Evolutionary conservation across 306 rosid species (phyloP).

Genomic region (Lagenaria siceraria): DNA sequence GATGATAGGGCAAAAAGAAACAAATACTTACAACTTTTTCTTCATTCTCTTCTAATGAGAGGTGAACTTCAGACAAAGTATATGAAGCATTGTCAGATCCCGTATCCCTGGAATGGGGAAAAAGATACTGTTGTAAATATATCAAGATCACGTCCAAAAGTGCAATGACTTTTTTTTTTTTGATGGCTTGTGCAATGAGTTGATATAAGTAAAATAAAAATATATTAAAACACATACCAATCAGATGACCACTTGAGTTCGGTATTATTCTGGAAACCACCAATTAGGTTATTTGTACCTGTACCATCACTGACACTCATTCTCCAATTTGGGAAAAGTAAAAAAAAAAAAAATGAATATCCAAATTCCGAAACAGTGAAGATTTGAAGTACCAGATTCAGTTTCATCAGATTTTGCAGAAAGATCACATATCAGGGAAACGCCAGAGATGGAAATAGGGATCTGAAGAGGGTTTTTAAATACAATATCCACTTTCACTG

Average conservation of each 20-base stretch:
- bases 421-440: constrained; percentile 65
- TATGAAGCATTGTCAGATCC: constrained; percentile 24
- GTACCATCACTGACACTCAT: constrained; percentile 20
- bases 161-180: background rate
- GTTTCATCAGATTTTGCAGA: constrained; percentile 36
- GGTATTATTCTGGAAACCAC: constrained; percentile 23
- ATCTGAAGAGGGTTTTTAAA: constrained; percentile 85
- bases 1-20: background rate
- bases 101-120: constrained; percentile 36
- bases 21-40: constrained; percentile 49
- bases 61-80: constrained; percentile 55
- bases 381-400: constrained; percentile 30
- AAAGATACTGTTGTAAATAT: constrained; percentile 8
- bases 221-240: constrained; percentile 19
- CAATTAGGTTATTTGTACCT: constrained; percentile 38
- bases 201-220: background rate
- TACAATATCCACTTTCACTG: constrained; percentile 69
- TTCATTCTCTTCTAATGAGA: constrained; percentile 63
- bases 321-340: constrained; percentile 2
- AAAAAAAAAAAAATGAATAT: background rate
- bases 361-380: background rate
- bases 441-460: constrained; percentile 55
- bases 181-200: background rate
- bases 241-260: constrained; percentile 14
- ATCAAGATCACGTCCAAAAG: background rate